Evolutionary conservation across 768 basidiomycete genomes (phyloP), one percentile per base, ranked within the genome.

Genomic region (Gloeopeniophorella convolvens): DNA sequence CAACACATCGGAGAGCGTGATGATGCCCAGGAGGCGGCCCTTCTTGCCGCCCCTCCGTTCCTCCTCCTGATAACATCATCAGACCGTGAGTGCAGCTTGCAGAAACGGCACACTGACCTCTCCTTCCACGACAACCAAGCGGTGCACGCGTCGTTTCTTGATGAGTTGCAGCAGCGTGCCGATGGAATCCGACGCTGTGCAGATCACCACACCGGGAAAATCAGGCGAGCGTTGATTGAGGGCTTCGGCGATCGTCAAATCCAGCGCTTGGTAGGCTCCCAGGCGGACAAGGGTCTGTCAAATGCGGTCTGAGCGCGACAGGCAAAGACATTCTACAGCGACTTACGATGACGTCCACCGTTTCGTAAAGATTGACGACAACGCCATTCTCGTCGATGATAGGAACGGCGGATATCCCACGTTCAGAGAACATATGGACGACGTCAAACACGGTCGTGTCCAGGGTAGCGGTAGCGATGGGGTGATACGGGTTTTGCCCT

Each of bases 391-490:
- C 80, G 60, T 99, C 90, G 26, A 98, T 77, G 63, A 99, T 97
- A 7, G 96, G 96, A 5, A 99, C 95, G 5, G 95, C 95, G 8
- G 90, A 93, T 59, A 99, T 96, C 23, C 93, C 85, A 35, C 86
- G 79, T 66, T 93, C 89, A 0, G 91, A 95, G 66, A 98, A 98
- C 86, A 95, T 92, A 63, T 99, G 96, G 2, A 98, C 96, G 52
- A 98, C 92, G 62, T 98, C 93, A 60, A 96, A 97, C 2, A 99
- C 96, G 24, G 89, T 86, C 0, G 95, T 96, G 49, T 82, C 72
- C 61, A 95, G 73, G 27, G 83, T 93, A 10, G 95, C 95, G 0
- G 93, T 96, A 5, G 89, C 87, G 49, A 98, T 83, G 2, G 96
- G 96, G 65, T 85, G 78, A 67, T 83, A 97, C 1, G 86, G 89